These are phyloP conservation scores for Jackrogersella minutella DNA, from an alignment of 495 filamentous ascomycete species.

Conservation along the genomic window DNA sequence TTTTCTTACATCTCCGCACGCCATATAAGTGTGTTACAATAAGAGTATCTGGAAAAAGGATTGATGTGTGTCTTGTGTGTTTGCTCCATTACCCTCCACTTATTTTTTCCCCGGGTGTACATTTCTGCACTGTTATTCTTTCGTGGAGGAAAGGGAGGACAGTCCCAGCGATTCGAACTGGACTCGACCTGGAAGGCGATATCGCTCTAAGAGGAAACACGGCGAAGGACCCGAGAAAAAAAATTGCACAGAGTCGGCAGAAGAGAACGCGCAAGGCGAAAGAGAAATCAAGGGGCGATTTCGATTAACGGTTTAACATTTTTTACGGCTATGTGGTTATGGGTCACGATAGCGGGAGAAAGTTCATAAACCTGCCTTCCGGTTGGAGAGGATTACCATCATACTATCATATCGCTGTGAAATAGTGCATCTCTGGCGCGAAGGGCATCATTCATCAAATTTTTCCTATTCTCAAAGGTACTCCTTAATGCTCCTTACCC, in stretches of 20 bases:
- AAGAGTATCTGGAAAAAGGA: slow-evolving; percentile 20
- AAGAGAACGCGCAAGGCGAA: slow-evolving; percentile 14
- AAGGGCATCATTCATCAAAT: slow-evolving; percentile 35
- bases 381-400: slow-evolving; percentile 35
- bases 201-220: slow-evolving; percentile 5
- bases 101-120: slow-evolving; percentile 14
- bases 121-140: slow-evolving; percentile 16
- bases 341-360: slow-evolving; percentile 43
- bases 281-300: slow-evolving; percentile 26
- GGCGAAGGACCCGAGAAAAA: slow-evolving; percentile 4
- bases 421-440: slow-evolving; percentile 42
- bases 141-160: slow-evolving; percentile 3
- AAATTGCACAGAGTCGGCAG: slow-evolving; percentile 22
- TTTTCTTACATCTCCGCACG: slow-evolving; percentile 11
- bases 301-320: slow-evolving; percentile 31
- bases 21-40: slow-evolving; percentile 37
- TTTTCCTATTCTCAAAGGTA: slow-evolving; percentile 23
- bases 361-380: slow-evolving; percentile 26
- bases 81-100: neutral
- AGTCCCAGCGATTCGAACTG: slow-evolving; percentile 9
- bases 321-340: slow-evolving; percentile 42
- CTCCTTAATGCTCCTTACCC: slow-evolving; percentile 5
- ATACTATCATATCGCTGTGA: slow-evolving; percentile 35
- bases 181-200: slow-evolving; percentile 12
- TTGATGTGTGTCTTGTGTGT: slow-evolving; percentile 23